Base-by-base conservation (phyloP, 2,329 filamentous ascomycete species). In the Cyphellophora attinorum region DNA sequence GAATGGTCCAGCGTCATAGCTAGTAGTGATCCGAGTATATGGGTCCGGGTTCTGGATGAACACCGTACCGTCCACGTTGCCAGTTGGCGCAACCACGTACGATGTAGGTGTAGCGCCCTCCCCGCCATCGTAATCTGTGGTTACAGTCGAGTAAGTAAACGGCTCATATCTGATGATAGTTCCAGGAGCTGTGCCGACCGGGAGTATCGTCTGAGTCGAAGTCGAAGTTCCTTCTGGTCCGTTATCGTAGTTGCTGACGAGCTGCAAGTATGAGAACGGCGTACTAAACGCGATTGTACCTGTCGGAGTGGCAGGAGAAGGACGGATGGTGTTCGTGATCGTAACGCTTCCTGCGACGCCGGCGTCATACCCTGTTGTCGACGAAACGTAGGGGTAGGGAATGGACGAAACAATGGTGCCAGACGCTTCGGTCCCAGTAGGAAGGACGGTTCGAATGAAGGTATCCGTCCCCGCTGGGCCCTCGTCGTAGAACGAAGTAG, bases 161-260 rank as follows among this genome's bases (percentile, higher is more conserved):
- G 30, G 30, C 5, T 11, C 11, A 16, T n/a, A 32, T 15, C n/a
- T 18, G 30, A 32, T 19, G 18, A 32, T 32, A 19, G 30, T 32
- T 10, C 30, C 30, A 14, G 30, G 30, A 11, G 5, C 11, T 8
- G 16, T 19, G 10, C 12, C 13, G 16, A 16, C 19, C 19, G 30
- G 30, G 10, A 18, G 11, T 11, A 32, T 32, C 12, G 30, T 32
- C 8, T 11, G 12, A 10, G 16, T 19, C 19, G 5, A 10, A 19
- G 8, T 19, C 19, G 16, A n/a, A 5, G 30, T 25, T n/a, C 8
- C 21, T 25, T n/a, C 21, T 8, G 21, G 21, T 25, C 21, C 21
- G n/a, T n/a, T n/a, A 25, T 25, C 21, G n/a, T 25, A 25, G 8
- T n/a, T 25, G 8, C 8, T 25, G 8, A 25, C 8, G 8, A 8